Conservation (phyloP, 192 early-diverging fungal species). For the Backusella morwellensis region DNA sequence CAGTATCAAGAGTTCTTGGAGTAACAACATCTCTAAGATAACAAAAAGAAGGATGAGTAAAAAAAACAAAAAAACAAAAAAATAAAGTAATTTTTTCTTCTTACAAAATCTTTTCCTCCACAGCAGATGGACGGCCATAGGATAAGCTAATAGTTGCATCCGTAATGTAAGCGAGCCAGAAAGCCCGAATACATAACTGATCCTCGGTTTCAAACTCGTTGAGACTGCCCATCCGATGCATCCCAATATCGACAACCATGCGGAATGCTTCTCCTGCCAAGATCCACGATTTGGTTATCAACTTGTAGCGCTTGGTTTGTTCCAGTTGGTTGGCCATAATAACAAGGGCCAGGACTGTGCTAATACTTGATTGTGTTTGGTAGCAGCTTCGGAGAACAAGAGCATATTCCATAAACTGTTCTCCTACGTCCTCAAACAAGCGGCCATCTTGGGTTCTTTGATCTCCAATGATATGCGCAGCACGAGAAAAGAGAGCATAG, state of each 20-base stretch:
- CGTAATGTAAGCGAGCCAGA: slow-evolving; percentile 68
- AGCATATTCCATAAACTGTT: slow-evolving; percentile 2
- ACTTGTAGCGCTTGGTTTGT: slow-evolving; percentile 39
- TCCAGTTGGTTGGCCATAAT: slow-evolving; percentile 62
- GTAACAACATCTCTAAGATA: background rate
- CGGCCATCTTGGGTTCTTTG: background rate
- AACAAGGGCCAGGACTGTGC: slow-evolving; percentile 56
- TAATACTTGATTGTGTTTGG: slow-evolving; percentile 47
- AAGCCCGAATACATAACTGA: slow-evolving; percentile 59
- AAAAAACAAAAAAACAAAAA: too few species aligned
- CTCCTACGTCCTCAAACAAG: background rate
- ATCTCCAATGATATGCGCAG: background rate
- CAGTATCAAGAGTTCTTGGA: background rate
- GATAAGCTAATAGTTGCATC: slow-evolving; percentile 63
- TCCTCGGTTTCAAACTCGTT: background rate
- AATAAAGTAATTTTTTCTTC: background rate
- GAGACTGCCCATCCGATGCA: slow-evolving; percentile 45
- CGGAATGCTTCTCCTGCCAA: slow-evolving; percentile 66
- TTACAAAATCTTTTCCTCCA: slow-evolving; percentile 43
- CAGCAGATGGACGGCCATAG: slow-evolving; percentile 53
- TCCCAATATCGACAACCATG: slow-evolving; percentile 71
- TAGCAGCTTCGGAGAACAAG: slow-evolving; percentile 50
- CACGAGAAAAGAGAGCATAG: background rate
- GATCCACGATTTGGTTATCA: slow-evolving; percentile 59
- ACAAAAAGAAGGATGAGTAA: too few species aligned